Conservation (phyloP, 306 rosid genomes). For the Malus sylvestris region DNA sequence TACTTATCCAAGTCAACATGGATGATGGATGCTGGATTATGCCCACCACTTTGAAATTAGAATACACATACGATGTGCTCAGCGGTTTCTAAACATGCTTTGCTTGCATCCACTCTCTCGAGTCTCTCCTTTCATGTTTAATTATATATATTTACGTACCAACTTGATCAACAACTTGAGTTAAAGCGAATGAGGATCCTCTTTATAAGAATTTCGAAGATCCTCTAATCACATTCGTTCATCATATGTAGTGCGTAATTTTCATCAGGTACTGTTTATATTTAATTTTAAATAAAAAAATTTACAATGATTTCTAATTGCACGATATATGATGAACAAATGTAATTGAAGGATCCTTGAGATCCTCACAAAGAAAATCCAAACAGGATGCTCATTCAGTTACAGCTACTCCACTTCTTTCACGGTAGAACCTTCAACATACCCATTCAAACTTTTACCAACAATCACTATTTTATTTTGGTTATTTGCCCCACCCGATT, state of each 20-base stretch:
- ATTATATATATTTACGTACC: background rate
- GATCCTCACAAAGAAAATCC: too few species aligned
- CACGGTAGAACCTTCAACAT: background rate
- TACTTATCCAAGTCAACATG: too few species aligned
- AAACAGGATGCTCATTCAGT: background rate
- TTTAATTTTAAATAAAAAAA: too few species aligned
- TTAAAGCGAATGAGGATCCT: background rate
- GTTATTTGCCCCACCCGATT: too few species aligned
- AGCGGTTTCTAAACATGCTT: background rate
- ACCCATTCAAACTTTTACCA: background rate
- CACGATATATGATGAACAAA: fast-evolving
- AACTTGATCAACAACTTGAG: background rate
- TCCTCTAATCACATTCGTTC: fast-evolving
- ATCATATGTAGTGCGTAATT: fast-evolving
- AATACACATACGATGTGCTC: background rate
- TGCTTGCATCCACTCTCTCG: background rate
- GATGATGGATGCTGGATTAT: background rate
- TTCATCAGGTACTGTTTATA: too few species aligned
- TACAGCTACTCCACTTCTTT: background rate
- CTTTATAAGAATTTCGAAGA: fast-evolving
- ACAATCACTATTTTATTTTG: too few species aligned
- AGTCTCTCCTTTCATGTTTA: background rate
- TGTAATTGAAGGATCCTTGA: fast-evolving
- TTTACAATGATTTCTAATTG: too few species aligned
- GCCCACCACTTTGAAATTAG: background rate